These are phyloP conservation scores for Metarhizium album DNA, from an alignment of 2,329 filamentous ascomycete species.

Conservation along the genomic window DNA sequence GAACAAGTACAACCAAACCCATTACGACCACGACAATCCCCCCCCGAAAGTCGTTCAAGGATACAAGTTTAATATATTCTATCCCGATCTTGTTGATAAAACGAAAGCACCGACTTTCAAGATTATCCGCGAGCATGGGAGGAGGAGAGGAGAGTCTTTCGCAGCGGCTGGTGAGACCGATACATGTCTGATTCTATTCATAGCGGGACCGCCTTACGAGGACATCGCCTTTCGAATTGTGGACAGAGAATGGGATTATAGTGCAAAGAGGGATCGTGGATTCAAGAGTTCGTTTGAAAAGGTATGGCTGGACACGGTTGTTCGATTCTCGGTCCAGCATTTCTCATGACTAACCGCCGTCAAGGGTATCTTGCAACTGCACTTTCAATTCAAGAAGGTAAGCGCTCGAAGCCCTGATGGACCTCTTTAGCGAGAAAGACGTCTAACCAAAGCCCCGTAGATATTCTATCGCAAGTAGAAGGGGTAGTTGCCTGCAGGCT, in stretches of 20 bases:
- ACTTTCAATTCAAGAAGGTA: conserved; percentile 98
- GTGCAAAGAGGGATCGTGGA: conserved; percentile 84
- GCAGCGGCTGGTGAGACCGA: conserved; percentile 92
- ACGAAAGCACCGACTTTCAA: conserved; percentile 89
- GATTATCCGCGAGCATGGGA: conserved; percentile 86
- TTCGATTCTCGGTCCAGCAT: conserved; percentile 9
- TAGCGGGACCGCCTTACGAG: conserved; percentile 90
- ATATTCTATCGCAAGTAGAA: conserved; percentile 10
- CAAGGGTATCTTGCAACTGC: conserved; percentile 67
- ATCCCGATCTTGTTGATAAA: conserved; percentile 93
- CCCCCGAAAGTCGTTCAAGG: conserved; percentile 97
- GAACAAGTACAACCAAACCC: conserved; percentile 99
- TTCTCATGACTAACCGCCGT: conserved; percentile 1
- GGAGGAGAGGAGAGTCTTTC: conserved; percentile 82
- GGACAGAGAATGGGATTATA: conserved; percentile 98
- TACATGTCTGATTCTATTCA: conserved; percentile 91
- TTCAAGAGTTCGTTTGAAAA: conserved; percentile 98
- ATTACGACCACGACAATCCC: conserved; percentile 97
- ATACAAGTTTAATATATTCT: conserved; percentile 99
- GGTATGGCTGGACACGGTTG: conserved; percentile 41
- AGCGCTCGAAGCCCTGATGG: background rate
- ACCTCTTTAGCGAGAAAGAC: background rate
- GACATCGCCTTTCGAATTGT: conserved; percentile 96
- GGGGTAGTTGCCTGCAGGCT: background rate
- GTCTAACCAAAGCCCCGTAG: conserved; percentile 1